Evolutionary conservation across 2,329 filamentous ascomycete genomes (phyloP).

Genomic region (Aspergillus oerlinghausenensis): DNA sequence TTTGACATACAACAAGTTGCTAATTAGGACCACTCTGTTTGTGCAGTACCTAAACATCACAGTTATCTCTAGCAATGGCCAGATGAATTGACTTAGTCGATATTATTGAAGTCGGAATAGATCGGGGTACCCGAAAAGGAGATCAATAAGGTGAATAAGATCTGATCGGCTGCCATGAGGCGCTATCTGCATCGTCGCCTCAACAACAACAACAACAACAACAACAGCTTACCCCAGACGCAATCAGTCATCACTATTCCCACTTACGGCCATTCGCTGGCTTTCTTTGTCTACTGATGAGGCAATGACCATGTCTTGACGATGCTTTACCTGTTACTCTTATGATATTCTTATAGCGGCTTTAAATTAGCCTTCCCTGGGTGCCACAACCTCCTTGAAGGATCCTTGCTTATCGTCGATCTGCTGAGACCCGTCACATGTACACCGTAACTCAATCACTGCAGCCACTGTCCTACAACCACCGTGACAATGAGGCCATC

Average conservation of each 20-base stretch:
- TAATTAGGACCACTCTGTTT: background rate
- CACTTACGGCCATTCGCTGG: background rate
- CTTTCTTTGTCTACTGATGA: background rate
- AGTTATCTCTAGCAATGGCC: no score
- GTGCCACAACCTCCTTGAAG: no score
- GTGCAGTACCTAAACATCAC: no score
- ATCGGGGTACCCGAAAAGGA: background rate
- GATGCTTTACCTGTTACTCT: background rate
- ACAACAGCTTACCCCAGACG: background rate
- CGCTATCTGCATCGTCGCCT: background rate
- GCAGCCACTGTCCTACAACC: slow-evolving; percentile 1
- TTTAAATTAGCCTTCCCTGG: background rate
- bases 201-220: background rate
- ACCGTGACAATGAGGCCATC: slow-evolving; percentile 23
- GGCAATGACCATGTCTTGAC: background rate
- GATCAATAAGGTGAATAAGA: background rate
- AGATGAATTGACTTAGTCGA: background rate
- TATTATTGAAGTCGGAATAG: background rate
- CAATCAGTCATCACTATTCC: background rate
- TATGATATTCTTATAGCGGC: background rate
- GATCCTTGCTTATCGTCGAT: background rate
- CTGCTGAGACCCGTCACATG: background rate
- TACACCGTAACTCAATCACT: background rate
- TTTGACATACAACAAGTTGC: background rate
- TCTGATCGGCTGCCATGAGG: background rate